A percentile compares a stretch with the other conserved stretches of the same genome.
These are phyloP conservation scores for Diaporthe citri DNA, from an alignment of 2,329 filamentous ascomycete genomes.

Conservation along the genomic window DNA sequence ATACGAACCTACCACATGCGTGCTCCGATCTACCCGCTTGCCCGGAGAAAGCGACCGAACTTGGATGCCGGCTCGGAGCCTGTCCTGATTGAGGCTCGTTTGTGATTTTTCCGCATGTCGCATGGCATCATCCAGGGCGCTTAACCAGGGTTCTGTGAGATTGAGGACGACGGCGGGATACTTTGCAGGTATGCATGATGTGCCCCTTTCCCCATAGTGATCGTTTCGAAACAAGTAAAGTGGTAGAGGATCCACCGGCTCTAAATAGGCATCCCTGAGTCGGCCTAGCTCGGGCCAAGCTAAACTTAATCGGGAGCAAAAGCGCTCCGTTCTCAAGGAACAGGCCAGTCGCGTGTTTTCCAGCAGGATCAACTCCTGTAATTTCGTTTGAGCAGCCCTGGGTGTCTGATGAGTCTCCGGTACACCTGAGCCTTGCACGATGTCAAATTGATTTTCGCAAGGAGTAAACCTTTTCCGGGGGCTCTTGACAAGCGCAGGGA, in stretches of 20 bases:
- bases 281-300: conserved; percentile 2
- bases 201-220: conserved; percentile 25
- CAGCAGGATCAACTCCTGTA: conserved; percentile 9
- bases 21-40: conserved; percentile 18
- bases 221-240: conserved; percentile 38
- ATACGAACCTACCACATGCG: conserved; percentile 16
- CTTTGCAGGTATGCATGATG: not conserved
- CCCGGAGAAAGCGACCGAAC: conserved; percentile 15
- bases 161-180: conserved; percentile 8
- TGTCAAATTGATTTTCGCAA: not conserved
- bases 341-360: conserved; percentile 23
- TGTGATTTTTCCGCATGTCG: not conserved
- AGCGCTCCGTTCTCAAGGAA: not conserved
- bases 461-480: not conserved
- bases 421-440: not conserved
- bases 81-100: conserved; percentile 4
- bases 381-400: not conserved
- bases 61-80: conserved; percentile 9
- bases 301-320: conserved; percentile 27
- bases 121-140: conserved; percentile 31
- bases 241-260: conserved; percentile 18
- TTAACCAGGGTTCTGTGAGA: conserved; percentile 19
- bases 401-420: not conserved
- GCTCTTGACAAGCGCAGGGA: not conserved
- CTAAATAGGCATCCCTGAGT: conserved; percentile 13